Evolutionary conservation across 1,139 yeast genomes (phyloP).

Genomic region (Schwanniomyces etchellsii): DNA sequence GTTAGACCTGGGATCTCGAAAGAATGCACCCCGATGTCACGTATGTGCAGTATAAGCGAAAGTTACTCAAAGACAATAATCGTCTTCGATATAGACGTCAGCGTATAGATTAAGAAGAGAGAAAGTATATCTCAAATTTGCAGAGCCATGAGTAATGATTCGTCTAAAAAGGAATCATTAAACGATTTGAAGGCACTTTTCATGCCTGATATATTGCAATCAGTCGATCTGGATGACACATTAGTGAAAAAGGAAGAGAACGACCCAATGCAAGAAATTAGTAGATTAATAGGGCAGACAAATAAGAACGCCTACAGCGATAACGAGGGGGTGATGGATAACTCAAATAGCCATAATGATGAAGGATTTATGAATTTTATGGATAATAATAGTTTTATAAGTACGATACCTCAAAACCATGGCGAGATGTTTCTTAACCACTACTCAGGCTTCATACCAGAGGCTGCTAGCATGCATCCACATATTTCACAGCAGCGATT

Average conservation of each 20-base stretch:
- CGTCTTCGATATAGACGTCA: no score
- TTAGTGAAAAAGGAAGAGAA: conserved; percentile 18
- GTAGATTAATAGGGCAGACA: conserved; percentile 2
- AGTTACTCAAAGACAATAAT: no score
- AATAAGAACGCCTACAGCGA: conserved; percentile 1
- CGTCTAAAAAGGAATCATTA: conserved; percentile 18
- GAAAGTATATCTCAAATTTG: no score
- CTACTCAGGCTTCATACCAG: conserved; percentile 15
- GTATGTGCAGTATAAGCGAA: no score
- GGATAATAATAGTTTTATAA: conserved; percentile 3
- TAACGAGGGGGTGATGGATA: conserved; percentile 1
- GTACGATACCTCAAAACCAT: conserved; percentile 1
- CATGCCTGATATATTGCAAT: conserved; percentile 37
- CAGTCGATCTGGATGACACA: conserved; percentile 8
- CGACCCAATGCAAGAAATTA: conserved; percentile 6
- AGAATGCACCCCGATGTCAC: no score
- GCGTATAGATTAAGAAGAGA: no score
- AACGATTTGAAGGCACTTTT: conserved; percentile 42
- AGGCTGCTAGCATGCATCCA: conserved; percentile 7
- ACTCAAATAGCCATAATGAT: conserved; percentile 5
- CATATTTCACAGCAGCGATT: no score
- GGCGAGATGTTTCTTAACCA: conserved; percentile 9
- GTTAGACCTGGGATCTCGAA: no score
- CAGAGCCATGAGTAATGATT: not conserved
- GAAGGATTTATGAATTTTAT: conserved; percentile 4